Conservation (phyloP, 441 rosid genomes). For the Bruguiera hainesii region DNA sequence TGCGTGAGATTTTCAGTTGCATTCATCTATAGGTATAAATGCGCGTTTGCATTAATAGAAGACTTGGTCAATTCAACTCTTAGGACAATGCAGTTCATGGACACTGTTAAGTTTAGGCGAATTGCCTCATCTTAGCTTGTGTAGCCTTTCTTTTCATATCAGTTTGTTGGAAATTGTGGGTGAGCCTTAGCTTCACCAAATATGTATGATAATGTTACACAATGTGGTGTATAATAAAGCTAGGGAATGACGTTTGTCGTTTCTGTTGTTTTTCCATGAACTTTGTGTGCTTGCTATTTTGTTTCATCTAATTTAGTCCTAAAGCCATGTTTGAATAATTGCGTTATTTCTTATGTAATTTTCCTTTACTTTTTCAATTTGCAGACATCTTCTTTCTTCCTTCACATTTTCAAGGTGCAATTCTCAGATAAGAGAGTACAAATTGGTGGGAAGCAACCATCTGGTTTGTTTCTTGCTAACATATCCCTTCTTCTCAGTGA, state of each 20-base stretch:
- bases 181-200: too few relatives aligned
- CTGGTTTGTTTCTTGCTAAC: conserved; percentile 60
- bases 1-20: background rate
- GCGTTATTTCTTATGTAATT: background rate
- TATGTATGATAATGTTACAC: too few relatives aligned
- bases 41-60: background rate
- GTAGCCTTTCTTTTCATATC: too few relatives aligned
- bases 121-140: background rate
- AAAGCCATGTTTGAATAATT: conserved; percentile 5
- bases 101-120: background rate
- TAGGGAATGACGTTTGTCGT: too few relatives aligned
- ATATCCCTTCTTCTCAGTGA: conserved; percentile 72
- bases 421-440: conserved; percentile 67
- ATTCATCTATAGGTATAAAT: background rate
- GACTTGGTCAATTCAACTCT: background rate
- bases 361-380: conserved; percentile 18
- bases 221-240: too few relatives aligned
- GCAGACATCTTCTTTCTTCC: conserved; percentile 88
- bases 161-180: too few relatives aligned
- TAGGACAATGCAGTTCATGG: background rate
- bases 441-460: conserved; percentile 75
- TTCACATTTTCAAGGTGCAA: conserved; percentile 83
- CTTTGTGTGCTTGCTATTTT: background rate
- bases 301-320: background rate
- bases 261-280: background rate